Conservation (phyloP, 352 stramenopile species). For the Elongisporangium prolatum region DNA sequence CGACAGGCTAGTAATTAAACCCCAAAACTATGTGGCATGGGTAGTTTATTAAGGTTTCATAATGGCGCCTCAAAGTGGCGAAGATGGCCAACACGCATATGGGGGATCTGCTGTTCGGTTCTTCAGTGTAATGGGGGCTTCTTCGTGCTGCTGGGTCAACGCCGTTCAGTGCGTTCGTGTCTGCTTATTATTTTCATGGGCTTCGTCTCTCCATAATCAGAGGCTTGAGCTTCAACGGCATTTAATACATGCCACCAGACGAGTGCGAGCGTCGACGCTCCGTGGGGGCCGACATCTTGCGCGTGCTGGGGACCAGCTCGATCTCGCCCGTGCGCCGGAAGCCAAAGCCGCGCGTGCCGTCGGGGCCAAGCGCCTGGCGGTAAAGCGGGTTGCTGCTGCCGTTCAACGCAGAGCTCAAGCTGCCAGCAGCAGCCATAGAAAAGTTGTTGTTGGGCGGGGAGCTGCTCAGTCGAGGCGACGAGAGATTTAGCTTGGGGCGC, state of each 20-base stretch:
- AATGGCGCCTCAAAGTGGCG: neutral
- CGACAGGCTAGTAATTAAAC: too few species aligned
- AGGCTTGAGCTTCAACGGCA: neutral
- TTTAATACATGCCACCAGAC: slow-evolving; percentile 29
- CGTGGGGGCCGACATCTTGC: slow-evolving; percentile 45
- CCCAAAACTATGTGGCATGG: neutral
- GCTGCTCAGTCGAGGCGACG: slow-evolving; percentile 51
- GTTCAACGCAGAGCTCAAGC: slow-evolving; percentile 19
- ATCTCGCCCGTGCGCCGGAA: slow-evolving; percentile 60
- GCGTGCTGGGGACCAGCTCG: slow-evolving; percentile 43
- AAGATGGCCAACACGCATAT: neutral
- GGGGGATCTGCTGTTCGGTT: neutral
- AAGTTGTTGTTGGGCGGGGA: slow-evolving; percentile 32
- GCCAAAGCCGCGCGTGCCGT: slow-evolving; percentile 78
- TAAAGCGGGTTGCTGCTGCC: slow-evolving; percentile 59
- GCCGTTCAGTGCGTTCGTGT: neutral
- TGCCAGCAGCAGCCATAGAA: slow-evolving; percentile 15
- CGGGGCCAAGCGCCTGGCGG: slow-evolving; percentile 69
- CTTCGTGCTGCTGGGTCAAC: neutral
- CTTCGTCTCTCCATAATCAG: too few species aligned
- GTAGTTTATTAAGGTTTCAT: neutral
- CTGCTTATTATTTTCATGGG: neutral
- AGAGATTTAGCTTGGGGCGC: slow-evolving; percentile 54
- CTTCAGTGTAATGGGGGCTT: neutral
- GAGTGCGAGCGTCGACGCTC: slow-evolving; percentile 76